Evolutionary conservation across 2,329 filamentous ascomycete species (phyloP).

Genomic region (Sarocladium brachiariae): DNA sequence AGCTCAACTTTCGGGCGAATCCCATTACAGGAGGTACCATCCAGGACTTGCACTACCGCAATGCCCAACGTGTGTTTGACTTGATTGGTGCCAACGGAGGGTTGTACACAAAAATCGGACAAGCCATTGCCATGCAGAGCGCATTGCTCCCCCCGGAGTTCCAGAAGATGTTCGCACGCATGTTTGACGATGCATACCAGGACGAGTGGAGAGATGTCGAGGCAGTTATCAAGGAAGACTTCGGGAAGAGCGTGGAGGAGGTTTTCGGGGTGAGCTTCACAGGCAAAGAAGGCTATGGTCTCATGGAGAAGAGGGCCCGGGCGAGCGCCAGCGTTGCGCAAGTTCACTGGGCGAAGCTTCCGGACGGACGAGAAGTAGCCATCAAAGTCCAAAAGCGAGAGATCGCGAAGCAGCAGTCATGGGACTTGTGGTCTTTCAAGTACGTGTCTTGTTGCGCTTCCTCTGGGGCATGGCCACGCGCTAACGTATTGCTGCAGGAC

Average conservation of each 20-base stretch:
- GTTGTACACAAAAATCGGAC: conserved; percentile 93
- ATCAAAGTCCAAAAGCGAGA: conserved; percentile 96
- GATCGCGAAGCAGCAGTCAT: conserved; percentile 82
- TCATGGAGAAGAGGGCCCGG: conserved; percentile 54
- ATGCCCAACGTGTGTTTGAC: conserved; percentile 75
- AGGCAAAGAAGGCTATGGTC: conserved; percentile 59
- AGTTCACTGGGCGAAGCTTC: conserved; percentile 85
- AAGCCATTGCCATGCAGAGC: conserved; percentile 97
- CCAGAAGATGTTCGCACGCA: conserved; percentile 88
- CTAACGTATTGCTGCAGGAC: conserved; percentile 42
- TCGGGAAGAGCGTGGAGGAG: conserved; percentile 78
- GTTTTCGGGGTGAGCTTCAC: conserved; percentile 86
- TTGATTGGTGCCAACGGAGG: conserved; percentile 83
- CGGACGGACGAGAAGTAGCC: conserved; percentile 85
- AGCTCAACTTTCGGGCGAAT: conserved; percentile 83
- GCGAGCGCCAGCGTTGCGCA: conserved; percentile 91
- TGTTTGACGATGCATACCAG: conserved; percentile 98
- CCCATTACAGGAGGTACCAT: conserved; percentile 69
- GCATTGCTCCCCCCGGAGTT: conserved; percentile 91
- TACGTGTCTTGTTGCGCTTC: conserved; percentile 31
- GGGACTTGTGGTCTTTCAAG: conserved; percentile 96
- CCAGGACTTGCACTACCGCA: conserved; percentile 72
- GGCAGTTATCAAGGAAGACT: conserved; percentile 79
- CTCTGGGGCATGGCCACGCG: background rate
- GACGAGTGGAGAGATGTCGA: conserved; percentile 83